Base-by-base conservation (phyloP, 352 stramenopile genomes). In the Globisporangium parvum region DNA sequence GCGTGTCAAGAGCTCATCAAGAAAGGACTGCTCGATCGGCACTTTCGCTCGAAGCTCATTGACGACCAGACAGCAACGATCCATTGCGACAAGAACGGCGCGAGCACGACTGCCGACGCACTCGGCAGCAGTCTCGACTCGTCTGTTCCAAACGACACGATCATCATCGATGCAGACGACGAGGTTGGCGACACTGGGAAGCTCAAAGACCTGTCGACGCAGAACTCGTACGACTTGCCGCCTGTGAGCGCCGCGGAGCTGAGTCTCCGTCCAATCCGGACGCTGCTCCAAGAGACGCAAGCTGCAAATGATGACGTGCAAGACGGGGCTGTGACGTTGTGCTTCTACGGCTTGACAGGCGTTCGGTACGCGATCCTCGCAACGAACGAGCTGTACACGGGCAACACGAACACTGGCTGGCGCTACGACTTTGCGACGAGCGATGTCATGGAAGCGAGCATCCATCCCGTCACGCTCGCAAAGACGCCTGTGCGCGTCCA, bases 151-250 rank as follows among this genome's bases (percentile, higher is more conserved):
- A 67, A 79, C 51, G 72, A 69, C n/a, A 69, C 74, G 23, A 54
- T 77, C 23, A 57, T 80, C 18, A 53, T 60, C 26, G 49, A 66
- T 11, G 63, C 46, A 15, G 66, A 69, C 17, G 60, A 69, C 49
- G 26, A 26, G 3, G 18, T 20, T 10, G 20, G 12, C 14, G 17
- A 49, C 6, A 33, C 17, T 6, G 11, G 49, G 8, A 74, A 82
- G 44, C 59, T 91, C n/a, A 54, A 60, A 41, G 85, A 95, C 63
- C 46, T 93, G 37, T 87, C 75, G 50, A 88, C 80, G 8, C 85
- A 95, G 48, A 88, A 83, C 47, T 89, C 78, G 26, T 95, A 95
- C 51, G 85, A 95, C 59, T 62, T 95, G 37, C 85, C 85, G 0
- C 80, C 85, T 8, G 79, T 88, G n/a, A 91, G 79, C 57, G 85